Percentiles rank a stretch among this genome's conserved stretches.
phyloP scores from a whole-genome alignment of 768 basidiomycete species.

The Pulveroboletus sp. region DNA sequence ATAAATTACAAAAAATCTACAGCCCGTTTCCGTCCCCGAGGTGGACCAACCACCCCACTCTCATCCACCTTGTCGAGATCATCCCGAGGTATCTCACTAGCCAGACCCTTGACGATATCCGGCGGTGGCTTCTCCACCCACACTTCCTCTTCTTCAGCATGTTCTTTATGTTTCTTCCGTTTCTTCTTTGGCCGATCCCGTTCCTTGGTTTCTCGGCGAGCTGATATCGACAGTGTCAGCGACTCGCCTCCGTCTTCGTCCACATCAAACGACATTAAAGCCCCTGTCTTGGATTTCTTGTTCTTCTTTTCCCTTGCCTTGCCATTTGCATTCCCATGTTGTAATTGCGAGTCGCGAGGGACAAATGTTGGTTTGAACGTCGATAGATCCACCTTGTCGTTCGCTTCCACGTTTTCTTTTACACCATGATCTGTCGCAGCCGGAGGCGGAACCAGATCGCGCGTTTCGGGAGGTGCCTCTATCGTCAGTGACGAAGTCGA shows the following conservation, averaged over 20 bases:
- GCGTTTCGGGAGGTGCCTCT: neutral
- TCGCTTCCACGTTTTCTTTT: neutral
- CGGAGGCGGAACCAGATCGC: neutral
- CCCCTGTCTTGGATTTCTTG: constrained; percentile 43
- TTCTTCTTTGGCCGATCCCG: constrained; percentile 41
- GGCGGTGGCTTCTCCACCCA: constrained; percentile 68
- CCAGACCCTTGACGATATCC: constrained; percentile 42
- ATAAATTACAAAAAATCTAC: constrained; percentile 66
- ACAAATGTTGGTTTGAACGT: constrained; percentile 91
- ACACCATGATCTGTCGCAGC: neutral
- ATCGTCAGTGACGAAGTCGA: constrained; percentile 7
- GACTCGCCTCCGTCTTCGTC: constrained; percentile 58
- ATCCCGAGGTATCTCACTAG: constrained; percentile 11
- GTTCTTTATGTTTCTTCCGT: constrained; percentile 36
- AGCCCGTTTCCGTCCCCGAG: constrained; percentile 61
- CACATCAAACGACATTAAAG: constrained; percentile 74
- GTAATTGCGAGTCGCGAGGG: constrained; percentile 41
- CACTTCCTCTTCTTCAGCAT: constrained; percentile 55
- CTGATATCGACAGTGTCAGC: constrained; percentile 25
- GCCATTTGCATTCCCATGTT: constrained; percentile 29
- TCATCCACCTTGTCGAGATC: constrained; percentile 11
- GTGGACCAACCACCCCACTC: constrained; percentile 24
- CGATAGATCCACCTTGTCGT: constrained; percentile 47
- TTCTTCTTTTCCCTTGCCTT: constrained; percentile 49
- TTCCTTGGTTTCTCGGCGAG: constrained; percentile 34